Evolutionary conservation across 192 early-diverging fungal genomes (phyloP), one percentile per base, ranked within the genome.

Genomic region (Borealophlyctis nickersoniae): DNA sequence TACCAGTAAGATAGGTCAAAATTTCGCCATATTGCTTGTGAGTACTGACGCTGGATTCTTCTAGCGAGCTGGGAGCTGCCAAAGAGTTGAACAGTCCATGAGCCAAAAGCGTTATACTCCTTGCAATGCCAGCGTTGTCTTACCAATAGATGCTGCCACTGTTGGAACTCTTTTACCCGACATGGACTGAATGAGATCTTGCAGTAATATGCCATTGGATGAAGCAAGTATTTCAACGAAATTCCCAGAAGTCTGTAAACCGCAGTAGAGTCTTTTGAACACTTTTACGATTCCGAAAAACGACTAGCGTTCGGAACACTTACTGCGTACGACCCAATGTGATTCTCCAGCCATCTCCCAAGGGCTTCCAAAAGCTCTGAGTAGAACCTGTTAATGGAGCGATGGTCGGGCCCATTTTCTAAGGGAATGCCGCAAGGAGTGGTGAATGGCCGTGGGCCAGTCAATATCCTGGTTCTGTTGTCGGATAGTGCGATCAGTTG

Each of bases 291-390:
- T 45, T 13, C 19, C 39, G 39, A 7, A 45, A 7, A 45, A 45
- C 39, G 19, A 45, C 39, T 45, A 45, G 39, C 39, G 30, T 7
- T 49, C 13, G 16, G 16, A 13, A 4, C 49, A 30, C 66, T 49
- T 53, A 76, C 71, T 34, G 27, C 16, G 16, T 30, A 11, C 4
- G 24, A 16, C 30, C 35, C 45, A 16, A 77, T 26, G 55, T 82
- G 74, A 53, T 77, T 74, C 30, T 70, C 33, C 4, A 82, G 56
- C 81, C 81, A 83, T 16, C 63, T 57, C 29, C 67, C n/a, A 2
- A 80, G 32, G 1, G 76, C 80, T 13, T 64, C 64, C 0, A 58
- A 64, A 2, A 49, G 63, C 19, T 45, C 39, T 13, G 58, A 52
- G 35, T 65, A 62, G 49, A 67, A 68, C 2, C 36, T 34, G 24